Base-by-base conservation (phyloP, 345 rosid species). In the Citropsis articulata region DNA sequence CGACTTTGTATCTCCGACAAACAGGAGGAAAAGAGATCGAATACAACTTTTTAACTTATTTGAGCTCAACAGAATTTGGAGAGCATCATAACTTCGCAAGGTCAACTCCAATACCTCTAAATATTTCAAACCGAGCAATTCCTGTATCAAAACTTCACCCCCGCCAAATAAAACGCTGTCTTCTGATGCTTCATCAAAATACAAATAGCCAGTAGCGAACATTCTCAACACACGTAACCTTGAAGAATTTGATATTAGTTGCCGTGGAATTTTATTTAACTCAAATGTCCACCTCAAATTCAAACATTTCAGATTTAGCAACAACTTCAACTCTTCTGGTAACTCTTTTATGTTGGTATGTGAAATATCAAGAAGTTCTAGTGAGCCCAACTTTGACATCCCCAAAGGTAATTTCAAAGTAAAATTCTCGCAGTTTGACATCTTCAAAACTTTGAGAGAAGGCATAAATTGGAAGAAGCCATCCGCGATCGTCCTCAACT, bases 401-500 rank as follows among this genome's bases (percentile, higher is more conserved):
- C 38, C 38, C 5, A 50, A 7, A 72, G 45, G 57, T 5, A 73
- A 63, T 61, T 40, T 24, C 19, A 83, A 31, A 33, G n/a, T n/a
- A n/a, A n/a, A n/a, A n/a, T n/a, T 56, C 55, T 83, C 21, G 56
- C 61, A 77, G 59, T 50, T 75, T 7, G 83, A 81, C 71, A 89
- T 66, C 71, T 84, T 86, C 27, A 87, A 30, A 57, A 87, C 79
- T 48, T 22, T 79, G 55, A 89, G 66, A 38, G 75, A 38, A 8
- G 42, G 42, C 42, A 38, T 38, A 38, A 8, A 38, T 38, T 38
- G 12, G 12, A 38, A 38, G 69, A 86, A 83, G 1, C 69, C 68
- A 18, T 7, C 10, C 0, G 66, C 16, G 27, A 87, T 68, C n/a
- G n/a, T n/a, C 10, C 5, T 61, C 42, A 78, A 28, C 12, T 1